These are phyloP conservation scores for Crepidotus sp. DNA, from an alignment of 1,284 basidiomycete genomes.

Conservation along the genomic window DNA sequence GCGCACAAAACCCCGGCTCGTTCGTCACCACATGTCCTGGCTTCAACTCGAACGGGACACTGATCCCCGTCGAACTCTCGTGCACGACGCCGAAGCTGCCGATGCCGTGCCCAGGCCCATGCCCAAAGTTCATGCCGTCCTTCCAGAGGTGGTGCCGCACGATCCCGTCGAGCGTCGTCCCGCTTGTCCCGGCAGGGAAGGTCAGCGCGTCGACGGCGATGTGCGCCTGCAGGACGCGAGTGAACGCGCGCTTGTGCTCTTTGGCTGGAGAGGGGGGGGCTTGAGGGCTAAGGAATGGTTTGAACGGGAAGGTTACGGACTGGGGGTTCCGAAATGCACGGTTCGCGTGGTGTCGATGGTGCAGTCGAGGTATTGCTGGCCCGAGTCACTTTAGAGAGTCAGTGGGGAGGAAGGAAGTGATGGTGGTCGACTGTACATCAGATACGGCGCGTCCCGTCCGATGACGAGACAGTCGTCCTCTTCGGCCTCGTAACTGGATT, in stretches of 20 bases:
- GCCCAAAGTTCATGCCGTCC: constrained; percentile 19
- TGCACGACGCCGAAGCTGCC: constrained; percentile 17
- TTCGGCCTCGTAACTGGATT: constrained; percentile 12
- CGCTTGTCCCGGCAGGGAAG: constrained; percentile 13
- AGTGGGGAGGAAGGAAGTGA: background rate
- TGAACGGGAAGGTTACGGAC: background rate
- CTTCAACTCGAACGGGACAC: constrained; percentile 15
- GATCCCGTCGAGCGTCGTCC: constrained; percentile 16
- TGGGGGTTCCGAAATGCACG: constrained; percentile 17
- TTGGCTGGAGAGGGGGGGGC: constrained; percentile 5
- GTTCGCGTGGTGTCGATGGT: constrained; percentile 17
- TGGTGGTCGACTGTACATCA: constrained; percentile 3
- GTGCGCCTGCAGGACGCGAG: constrained; percentile 17
- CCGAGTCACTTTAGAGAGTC: constrained; percentile 13
- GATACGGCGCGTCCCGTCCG: constrained; percentile 13
- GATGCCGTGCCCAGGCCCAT: constrained; percentile 17
- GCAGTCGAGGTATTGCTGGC: constrained; percentile 16
- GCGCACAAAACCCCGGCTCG: constrained; percentile 17
- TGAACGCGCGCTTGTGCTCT: constrained; percentile 18
- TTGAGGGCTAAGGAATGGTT: background rate
- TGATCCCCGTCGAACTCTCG: constrained; percentile 18
- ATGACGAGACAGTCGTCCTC: constrained; percentile 15
- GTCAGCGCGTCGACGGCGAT: constrained; percentile 14
- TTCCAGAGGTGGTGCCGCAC: constrained; percentile 18
- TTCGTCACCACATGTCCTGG: constrained; percentile 17